phyloP scores from a whole-genome alignment of 768 basidiomycete species.

The Leccinum boreale region DNA sequence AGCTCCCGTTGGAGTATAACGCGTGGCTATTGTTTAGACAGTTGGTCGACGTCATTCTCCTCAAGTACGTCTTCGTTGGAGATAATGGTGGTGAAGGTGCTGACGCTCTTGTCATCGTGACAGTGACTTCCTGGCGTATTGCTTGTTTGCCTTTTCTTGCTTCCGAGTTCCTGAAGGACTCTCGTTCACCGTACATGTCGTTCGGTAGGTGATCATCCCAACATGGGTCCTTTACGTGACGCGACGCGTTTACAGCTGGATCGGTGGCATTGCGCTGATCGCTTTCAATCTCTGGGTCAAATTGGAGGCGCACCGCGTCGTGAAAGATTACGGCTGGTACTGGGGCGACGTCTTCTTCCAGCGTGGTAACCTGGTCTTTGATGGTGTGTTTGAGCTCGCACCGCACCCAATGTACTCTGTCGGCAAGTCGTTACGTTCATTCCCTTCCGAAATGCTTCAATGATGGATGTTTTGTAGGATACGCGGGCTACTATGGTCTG shows the following conservation, averaged over 20 bases:
- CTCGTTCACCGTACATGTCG: constrained; percentile 66
- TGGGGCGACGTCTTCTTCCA: constrained; percentile 95
- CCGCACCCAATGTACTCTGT: constrained; percentile 97
- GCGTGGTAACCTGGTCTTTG: constrained; percentile 90
- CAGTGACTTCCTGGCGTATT: constrained; percentile 93
- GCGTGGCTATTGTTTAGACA: constrained; percentile 96
- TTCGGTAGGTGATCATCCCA: constrained; percentile 52
- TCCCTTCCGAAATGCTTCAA: not conserved
- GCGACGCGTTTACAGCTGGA: constrained; percentile 55
- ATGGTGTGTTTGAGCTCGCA: constrained; percentile 94
- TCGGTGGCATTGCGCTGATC: constrained; percentile 80
- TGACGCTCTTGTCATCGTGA: constrained; percentile 2
- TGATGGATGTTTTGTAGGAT: constrained; percentile 76
- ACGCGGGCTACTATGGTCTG: constrained; percentile 96
- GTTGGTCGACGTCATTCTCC: constrained; percentile 90
- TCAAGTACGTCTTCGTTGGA: constrained; percentile 64
- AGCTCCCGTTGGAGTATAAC: constrained; percentile 91
- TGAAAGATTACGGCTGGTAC: constrained; percentile 98
- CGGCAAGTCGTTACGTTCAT: constrained; percentile 34
- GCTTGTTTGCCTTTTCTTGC: constrained; percentile 92
- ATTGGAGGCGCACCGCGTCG: constrained; percentile 94
- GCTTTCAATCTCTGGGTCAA: constrained; percentile 99
- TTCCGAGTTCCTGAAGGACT: constrained; percentile 82
- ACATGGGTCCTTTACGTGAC: not conserved
- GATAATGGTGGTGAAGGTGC: constrained; percentile 37